Percentiles rank a stretch among this genome's conserved stretches.
Evolutionary conservation across 768 basidiomycete genomes (phyloP).

Genomic region (Phylloporus sp.): DNA sequence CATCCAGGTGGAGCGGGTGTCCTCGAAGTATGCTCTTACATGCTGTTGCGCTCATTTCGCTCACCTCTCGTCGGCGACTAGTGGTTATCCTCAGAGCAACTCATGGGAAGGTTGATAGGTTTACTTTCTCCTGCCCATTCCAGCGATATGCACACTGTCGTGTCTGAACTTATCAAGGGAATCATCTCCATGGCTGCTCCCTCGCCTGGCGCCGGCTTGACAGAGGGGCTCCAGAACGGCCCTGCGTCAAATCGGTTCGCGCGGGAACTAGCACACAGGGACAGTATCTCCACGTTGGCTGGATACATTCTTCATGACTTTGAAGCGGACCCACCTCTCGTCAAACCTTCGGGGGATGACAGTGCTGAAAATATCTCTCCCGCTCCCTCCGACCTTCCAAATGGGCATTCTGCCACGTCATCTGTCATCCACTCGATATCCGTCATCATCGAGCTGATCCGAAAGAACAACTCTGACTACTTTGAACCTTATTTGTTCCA

Average conservation of each 20-base stretch:
- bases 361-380: conserved; percentile 9
- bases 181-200: conserved; percentile 94
- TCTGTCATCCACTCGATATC: conserved; percentile 84
- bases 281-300: conserved; percentile 65
- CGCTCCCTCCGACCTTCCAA: conserved; percentile 22
- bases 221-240: conserved; percentile 62
- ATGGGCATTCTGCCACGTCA: conserved; percentile 57
- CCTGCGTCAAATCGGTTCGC: conserved; percentile 83
- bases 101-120: conserved; percentile 76
- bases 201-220: conserved; percentile 70
- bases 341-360: conserved; percentile 14
- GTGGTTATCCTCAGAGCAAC: conserved; percentile 84
- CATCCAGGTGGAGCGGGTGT: conserved; percentile 75
- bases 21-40: conserved; percentile 66
- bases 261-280: conserved; percentile 73
- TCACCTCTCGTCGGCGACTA: conserved; percentile 36
- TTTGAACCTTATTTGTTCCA: conserved; percentile 98
- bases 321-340: conserved; percentile 18
- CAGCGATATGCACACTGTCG: conserved; percentile 75
- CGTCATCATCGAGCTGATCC: conserved; percentile 88
- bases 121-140: conserved; percentile 76
- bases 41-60: conserved; percentile 25
- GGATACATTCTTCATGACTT: conserved; percentile 76
- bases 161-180: conserved; percentile 87
- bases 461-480: conserved; percentile 98